These are phyloP conservation scores for Entelexis paramagnoliae DNA, from an alignment of 1,139 yeast species.

Conservation along the genomic window DNA sequence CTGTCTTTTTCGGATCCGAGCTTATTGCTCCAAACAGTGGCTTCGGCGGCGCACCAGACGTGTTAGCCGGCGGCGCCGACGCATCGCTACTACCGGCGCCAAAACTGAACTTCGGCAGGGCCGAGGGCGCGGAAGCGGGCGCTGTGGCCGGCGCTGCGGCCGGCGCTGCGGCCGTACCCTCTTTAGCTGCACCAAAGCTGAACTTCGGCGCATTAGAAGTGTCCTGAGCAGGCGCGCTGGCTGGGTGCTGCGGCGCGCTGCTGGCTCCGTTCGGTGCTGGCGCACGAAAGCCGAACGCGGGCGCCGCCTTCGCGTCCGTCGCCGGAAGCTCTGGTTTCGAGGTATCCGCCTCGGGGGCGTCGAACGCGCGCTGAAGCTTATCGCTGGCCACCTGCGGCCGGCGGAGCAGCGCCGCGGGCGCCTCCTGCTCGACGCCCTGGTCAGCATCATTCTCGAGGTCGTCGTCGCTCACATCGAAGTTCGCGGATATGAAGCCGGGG, in stretches of 20 bases:
- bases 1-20: no score
- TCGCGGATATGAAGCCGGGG: conserved; percentile 22
- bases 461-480: conserved; percentile 23
- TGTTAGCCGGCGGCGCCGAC: no score
- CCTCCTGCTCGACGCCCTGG: background rate
- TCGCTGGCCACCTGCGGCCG: conserved; percentile 14
- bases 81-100: no score
- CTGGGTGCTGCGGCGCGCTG: background rate
- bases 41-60: background rate
- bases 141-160: no score
- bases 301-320: background rate
- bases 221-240: background rate
- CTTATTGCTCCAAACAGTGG: background rate
- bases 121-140: no score
- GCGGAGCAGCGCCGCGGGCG: background rate
- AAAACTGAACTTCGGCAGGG: conserved; percentile 7
- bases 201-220: conserved; percentile 5
- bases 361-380: conserved; percentile 1
- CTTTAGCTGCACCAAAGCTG: conserved; percentile 7
- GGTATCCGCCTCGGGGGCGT: background rate
- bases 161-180: background rate
- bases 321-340: background rate
- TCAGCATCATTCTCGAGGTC: conserved; percentile 13
- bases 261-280: background rate
- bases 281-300: background rate